Conservation (phyloP, 2,329 filamentous ascomycete genomes). For the Hirsutella thompsonii region DNA sequence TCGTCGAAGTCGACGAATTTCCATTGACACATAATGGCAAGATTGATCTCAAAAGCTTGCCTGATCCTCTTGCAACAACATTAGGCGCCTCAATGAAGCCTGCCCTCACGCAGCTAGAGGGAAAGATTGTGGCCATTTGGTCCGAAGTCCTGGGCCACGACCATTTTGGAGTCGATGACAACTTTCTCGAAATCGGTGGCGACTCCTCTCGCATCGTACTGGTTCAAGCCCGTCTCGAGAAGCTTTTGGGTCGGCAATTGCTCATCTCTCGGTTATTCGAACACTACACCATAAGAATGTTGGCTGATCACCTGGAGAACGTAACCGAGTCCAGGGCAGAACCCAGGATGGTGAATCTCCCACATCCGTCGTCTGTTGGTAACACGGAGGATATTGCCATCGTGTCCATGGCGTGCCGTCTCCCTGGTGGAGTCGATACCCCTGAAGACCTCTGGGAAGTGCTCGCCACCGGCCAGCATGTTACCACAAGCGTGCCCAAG, state of each 20-base stretch:
- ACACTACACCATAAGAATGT: constrained; percentile 6
- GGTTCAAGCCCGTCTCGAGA: constrained; percentile 6
- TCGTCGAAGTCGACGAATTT: constrained; percentile 6
- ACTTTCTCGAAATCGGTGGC: constrained; percentile 10
- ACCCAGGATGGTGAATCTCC: background rate
- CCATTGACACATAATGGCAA: constrained; percentile 8
- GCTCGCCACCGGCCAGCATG: constrained; percentile 19
- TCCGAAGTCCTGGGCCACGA: constrained; percentile 7
- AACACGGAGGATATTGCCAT: constrained; percentile 18
- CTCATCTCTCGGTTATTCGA: constrained; percentile 6
- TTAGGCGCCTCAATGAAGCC: background rate
- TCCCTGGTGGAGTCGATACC: constrained; percentile 23
- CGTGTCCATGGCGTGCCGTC: constrained; percentile 25
- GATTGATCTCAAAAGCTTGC: constrained; percentile 8
- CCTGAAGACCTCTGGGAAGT: constrained; percentile 26
- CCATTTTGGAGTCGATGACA: constrained; percentile 7
- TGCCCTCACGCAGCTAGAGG: constrained; percentile 3
- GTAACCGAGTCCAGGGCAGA: background rate
- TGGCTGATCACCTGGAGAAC: constrained; percentile 4
- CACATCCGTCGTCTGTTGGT: background rate
- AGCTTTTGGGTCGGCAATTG: constrained; percentile 3
- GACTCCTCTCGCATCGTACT: constrained; percentile 8
- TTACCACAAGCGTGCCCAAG: constrained; percentile 22
- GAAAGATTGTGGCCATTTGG: constrained; percentile 6
- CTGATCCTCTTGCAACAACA: constrained; percentile 1